A percentile compares a stretch with the other conserved stretches of the same genome.
phyloP scores from a whole-genome alignment of 306 rosid genomes.

The Crataegus laevigata region DNA sequence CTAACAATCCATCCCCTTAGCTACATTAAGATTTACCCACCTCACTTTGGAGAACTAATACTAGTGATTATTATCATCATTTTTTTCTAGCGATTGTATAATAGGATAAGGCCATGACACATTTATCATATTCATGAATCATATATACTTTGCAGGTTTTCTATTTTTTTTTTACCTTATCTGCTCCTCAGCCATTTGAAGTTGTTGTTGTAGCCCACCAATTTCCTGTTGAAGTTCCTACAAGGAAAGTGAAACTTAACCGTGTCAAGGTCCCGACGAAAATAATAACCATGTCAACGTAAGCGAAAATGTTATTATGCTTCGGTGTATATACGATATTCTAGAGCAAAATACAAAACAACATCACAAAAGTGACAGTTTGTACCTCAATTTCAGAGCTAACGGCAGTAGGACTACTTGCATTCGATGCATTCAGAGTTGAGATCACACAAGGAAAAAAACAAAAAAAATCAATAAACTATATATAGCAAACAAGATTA shows the following conservation, averaged over 20 bases:
- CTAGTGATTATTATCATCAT: too few species aligned
- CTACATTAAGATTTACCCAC: too few species aligned
- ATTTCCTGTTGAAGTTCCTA: constrained; percentile 78
- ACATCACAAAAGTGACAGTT: neutral
- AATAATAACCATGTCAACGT: neutral
- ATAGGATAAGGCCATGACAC: too few species aligned
- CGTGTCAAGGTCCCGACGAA: neutral
- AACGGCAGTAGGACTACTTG: constrained; percentile 26
- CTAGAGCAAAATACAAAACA: neutral
- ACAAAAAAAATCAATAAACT: neutral
- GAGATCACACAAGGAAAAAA: neutral
- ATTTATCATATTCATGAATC: too few species aligned
- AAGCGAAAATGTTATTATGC: too few species aligned
- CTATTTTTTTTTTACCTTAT: constrained; percentile 37
- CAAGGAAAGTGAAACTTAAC: neutral
- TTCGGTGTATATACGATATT: too few species aligned
- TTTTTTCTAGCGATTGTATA: too few species aligned
- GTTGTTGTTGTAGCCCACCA: constrained; percentile 56
- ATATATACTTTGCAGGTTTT: neutral
- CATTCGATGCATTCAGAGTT: neutral
- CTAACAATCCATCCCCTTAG: too few species aligned
- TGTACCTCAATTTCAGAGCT: constrained; percentile 42
- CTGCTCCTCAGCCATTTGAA: constrained; percentile 76
- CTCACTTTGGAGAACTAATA: too few species aligned
- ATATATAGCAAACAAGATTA: neutral